Conservation (phyloP, 495 filamentous ascomycete genomes). For the Ramalina intermedia region DNA sequence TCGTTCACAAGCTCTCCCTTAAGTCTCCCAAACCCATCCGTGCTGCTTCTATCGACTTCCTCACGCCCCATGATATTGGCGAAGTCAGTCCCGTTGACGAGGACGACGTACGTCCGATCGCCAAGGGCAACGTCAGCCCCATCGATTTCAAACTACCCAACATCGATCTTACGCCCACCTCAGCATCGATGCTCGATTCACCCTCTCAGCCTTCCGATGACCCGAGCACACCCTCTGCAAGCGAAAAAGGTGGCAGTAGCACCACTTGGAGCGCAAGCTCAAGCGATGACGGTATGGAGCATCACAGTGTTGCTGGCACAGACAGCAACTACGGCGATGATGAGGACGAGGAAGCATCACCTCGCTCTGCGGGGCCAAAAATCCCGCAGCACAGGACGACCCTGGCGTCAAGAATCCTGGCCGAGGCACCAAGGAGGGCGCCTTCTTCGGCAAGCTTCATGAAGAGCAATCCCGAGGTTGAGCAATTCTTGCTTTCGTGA, state of each 20-base stretch:
- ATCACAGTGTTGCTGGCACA: constrained; percentile 11
- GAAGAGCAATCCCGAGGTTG: constrained; percentile 12
- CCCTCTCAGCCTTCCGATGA: background rate
- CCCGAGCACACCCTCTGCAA: constrained; percentile 8
- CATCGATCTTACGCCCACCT: background rate
- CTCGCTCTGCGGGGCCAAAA: constrained; percentile 1
- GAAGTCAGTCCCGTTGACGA: constrained; percentile 4
- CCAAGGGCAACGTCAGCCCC: constrained; percentile 1
- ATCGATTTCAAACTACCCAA: background rate
- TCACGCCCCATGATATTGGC: background rate
- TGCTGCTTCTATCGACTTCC: constrained; percentile 9
- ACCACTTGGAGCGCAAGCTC: constrained; percentile 13
- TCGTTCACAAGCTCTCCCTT: constrained; percentile 1
- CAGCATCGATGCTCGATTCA: background rate
- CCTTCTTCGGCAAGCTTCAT: constrained; percentile 3
- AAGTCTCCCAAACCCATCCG: constrained; percentile 10
- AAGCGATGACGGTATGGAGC: constrained; percentile 16
- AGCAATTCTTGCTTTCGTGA: constrained; percentile 17
- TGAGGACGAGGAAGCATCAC: constrained; percentile 4
- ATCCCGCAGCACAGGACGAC: background rate
- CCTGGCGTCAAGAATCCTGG: background rate
- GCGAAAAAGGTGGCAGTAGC: constrained; percentile 4
- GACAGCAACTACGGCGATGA: constrained; percentile 12
- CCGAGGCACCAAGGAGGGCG: background rate
- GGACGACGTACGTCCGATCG: background rate